A percentile compares a stretch with the other conserved stretches of the same genome.
Conservation (phyloP, 306 rosid species). For the Quercus aquifolioides region DNA sequence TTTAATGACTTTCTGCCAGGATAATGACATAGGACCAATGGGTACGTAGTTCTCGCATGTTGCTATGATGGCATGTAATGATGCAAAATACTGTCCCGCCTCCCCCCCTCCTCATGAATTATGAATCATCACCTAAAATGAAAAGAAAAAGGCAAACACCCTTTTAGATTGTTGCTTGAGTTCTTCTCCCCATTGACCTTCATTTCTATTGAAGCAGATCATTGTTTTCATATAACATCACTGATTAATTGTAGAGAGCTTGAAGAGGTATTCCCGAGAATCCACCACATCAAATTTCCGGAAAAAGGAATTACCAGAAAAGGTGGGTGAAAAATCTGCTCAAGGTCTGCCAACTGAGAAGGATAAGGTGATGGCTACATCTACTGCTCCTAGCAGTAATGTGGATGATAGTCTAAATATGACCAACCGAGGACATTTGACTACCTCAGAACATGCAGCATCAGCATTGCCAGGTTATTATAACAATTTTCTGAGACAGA, state of each 20-base stretch:
- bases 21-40: slow-evolving; percentile 30
- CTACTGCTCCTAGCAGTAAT: slow-evolving; percentile 5
- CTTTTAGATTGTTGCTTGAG: too few relatives aligned
- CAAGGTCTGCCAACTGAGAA: not conserved
- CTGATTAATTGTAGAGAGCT: slow-evolving; percentile 16
- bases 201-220: not conserved
- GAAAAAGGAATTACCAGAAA: not conserved
- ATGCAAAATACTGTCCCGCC: not conserved
- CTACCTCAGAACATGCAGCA: slow-evolving; percentile 7
- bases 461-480: not conserved
- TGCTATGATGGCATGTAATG: not conserved
- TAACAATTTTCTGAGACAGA: not conserved
- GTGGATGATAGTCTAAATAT: not conserved
- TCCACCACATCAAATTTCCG: not conserved
- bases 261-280: slow-evolving; percentile 15
- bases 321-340: not conserved
- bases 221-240: not conserved
- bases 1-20: slow-evolving; percentile 31
- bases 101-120: not conserved
- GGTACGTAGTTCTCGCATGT: slow-evolving; percentile 25
- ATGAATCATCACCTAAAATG: not conserved
- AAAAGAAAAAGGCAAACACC: not conserved
- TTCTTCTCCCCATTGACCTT: not conserved
- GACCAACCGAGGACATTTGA: not conserved
- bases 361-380: slow-evolving; percentile 1